Evolutionary conservation across 2,329 filamentous ascomycete species (phyloP).

Genomic region (Teratosphaeria destructans): DNA sequence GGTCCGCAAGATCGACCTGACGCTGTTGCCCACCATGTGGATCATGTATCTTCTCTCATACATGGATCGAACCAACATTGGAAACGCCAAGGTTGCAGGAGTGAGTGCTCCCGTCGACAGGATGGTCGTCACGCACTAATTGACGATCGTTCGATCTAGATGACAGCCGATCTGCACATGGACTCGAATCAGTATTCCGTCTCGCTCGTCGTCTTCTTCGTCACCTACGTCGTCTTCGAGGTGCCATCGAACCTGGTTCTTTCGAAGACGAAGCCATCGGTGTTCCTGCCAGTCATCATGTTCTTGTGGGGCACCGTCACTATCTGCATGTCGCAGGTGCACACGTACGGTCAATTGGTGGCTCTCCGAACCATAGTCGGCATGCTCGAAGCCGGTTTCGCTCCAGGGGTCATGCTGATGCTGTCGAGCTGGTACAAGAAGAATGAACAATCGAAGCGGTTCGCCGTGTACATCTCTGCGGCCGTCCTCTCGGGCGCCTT

Average conservation of each 20-base stretch:
- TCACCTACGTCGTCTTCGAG: conserved; percentile 8
- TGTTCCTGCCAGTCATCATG: conserved; percentile 45
- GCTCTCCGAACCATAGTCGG: conserved; percentile 46
- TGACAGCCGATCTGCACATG: conserved; percentile 37
- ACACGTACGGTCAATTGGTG: conserved; percentile 39
- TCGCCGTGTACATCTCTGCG: conserved; percentile 48
- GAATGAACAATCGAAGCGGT: conserved; percentile 40
- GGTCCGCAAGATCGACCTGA: conserved; percentile 36
- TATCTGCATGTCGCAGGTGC: conserved; percentile 41
- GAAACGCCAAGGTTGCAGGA: conserved; percentile 38
- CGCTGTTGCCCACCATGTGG: conserved; percentile 39
- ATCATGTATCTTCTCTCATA: conserved; percentile 41
- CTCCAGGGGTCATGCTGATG: conserved; percentile 44
- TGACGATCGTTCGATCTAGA: conserved; percentile 11
- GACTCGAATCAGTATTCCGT: conserved; percentile 42
- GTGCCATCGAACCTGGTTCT: conserved; percentile 45
- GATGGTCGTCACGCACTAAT: not conserved
- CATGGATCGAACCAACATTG: conserved; percentile 35
- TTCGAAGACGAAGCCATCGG: conserved; percentile 37
- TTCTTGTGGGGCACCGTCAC: conserved; percentile 40
- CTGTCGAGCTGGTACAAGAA: conserved; percentile 51
- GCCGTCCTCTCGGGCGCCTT: conserved; percentile 47
- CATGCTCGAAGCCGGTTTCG: conserved; percentile 45
- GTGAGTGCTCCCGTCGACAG: not conserved
- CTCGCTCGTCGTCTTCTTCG: conserved; percentile 40